Conservation (phyloP, 768 basidiomycete genomes). For the Tulasnella sp. region DNA sequence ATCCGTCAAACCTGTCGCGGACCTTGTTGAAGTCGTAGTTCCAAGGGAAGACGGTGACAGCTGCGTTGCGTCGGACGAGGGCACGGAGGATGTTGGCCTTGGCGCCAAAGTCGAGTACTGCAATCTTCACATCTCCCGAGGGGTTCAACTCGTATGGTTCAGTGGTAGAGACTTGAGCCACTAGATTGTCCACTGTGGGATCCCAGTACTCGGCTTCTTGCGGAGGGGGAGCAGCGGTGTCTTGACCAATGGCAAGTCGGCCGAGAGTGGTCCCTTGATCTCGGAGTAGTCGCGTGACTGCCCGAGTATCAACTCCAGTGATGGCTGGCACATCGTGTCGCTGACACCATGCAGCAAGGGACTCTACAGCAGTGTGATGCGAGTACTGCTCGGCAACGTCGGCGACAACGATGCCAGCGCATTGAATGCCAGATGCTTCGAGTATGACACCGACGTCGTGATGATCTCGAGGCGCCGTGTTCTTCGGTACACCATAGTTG, state of each 20-base stretch:
- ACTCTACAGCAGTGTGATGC: conserved; percentile 89
- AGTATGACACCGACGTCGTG: conserved; percentile 79
- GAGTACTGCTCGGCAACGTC: conserved; percentile 94
- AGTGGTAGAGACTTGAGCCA: conserved; percentile 86
- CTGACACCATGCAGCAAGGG: conserved; percentile 85
- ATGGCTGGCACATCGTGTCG: conserved; percentile 85
- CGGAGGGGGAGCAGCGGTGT: conserved; percentile 52
- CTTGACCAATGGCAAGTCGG: conserved; percentile 72
- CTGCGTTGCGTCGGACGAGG: conserved; percentile 80
- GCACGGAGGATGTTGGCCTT: conserved; percentile 96
- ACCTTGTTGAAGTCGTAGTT: conserved; percentile 91
- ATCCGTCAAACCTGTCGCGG: conserved; percentile 83
- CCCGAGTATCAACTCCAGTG: conserved; percentile 95
- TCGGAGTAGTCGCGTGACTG: conserved; percentile 84
- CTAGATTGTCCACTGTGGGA: conserved; percentile 82
- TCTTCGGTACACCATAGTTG: conserved; percentile 91
- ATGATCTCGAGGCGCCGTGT: conserved; percentile 58
- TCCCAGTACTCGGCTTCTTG: conserved; percentile 76
- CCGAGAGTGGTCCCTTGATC: conserved; percentile 97
- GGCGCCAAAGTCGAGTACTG: conserved; percentile 92
- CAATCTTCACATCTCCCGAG: conserved; percentile 78
- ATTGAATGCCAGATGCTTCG: conserved; percentile 84
- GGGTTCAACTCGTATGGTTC: conserved; percentile 78
- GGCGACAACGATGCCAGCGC: conserved; percentile 83
- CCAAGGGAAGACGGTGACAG: conserved; percentile 95